These are phyloP conservation scores for Bruguiera parviflora DNA, from an alignment of 345 rosid genomes.

Conservation along the genomic window DNA sequence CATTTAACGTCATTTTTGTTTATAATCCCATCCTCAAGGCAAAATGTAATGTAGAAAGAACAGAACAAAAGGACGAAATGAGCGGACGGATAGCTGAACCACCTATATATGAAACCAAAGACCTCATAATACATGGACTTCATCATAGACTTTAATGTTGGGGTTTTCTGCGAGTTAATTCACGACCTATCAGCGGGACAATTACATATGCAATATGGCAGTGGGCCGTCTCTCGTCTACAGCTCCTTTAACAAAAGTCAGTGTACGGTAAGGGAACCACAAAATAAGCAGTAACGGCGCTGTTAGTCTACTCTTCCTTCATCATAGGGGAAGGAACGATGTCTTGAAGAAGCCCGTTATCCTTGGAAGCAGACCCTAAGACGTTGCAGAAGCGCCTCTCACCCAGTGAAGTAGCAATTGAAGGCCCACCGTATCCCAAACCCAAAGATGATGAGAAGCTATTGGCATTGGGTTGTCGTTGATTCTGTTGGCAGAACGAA, in stretches of 20 bases:
- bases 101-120: conserved; percentile 6
- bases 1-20: background rate
- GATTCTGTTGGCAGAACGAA: conserved; percentile 34
- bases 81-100: background rate
- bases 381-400: conserved; percentile 40
- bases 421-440: conserved; percentile 30
- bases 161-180: conserved; percentile 18
- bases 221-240: conserved; percentile 18
- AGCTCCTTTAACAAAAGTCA: conserved; percentile 16
- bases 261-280: conserved; percentile 6
- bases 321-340: conserved; percentile 65
- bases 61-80: background rate
- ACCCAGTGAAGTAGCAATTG: conserved; percentile 16
- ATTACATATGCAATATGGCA: conserved; percentile 14
- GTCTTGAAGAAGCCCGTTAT: conserved; percentile 87
- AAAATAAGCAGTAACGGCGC: conserved; percentile 5
- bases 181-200: conserved; percentile 27
- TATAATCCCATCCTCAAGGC: background rate
- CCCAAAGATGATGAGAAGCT: conserved; percentile 27
- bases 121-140: conserved; percentile 12
- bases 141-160: conserved; percentile 5
- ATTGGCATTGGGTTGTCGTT: conserved; percentile 26
- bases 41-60: background rate
- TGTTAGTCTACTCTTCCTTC: conserved; percentile 46
- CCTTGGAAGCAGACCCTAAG: conserved; percentile 27